Evolutionary conservation across 805 yeast species (phyloP).

Genomic region (Cyberlindnera euphorbiiphila): DNA sequence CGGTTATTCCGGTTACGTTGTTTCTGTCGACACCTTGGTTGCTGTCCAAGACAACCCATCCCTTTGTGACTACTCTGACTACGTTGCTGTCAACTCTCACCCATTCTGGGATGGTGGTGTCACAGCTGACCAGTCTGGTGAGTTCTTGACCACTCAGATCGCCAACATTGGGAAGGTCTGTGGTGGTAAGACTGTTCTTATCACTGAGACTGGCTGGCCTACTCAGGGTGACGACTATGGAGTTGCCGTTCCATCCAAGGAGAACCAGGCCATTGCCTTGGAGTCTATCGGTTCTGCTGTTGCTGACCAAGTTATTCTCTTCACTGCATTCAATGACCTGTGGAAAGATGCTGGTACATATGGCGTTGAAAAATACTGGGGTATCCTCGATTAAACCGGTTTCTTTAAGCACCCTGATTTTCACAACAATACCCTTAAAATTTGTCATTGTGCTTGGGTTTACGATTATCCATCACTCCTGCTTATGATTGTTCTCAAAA

Average conservation of each 20-base stretch:
- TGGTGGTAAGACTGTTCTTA: conserved; percentile 42
- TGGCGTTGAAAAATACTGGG: conserved; percentile 56
- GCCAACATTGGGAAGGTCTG: conserved; percentile 41
- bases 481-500: too few relatives aligned
- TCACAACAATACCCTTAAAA: not conserved
- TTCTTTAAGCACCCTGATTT: not conserved
- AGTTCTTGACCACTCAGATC: conserved; percentile 49
- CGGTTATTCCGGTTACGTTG: conserved; percentile 52
- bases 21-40: conserved; percentile 61
- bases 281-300: conserved; percentile 40
- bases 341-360: conserved; percentile 58
- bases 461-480: too few relatives aligned
- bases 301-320: conserved; percentile 49
- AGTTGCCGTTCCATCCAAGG: conserved; percentile 49
- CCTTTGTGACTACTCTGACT: conserved; percentile 56
- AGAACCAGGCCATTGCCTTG: conserved; percentile 50
- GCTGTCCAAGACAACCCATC: conserved; percentile 51
- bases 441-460: too few relatives aligned
- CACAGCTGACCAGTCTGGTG: conserved; percentile 48
- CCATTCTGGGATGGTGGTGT: conserved; percentile 61
- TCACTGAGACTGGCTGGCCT: conserved; percentile 74
- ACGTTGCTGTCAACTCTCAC: conserved; percentile 63
- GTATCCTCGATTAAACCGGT: conserved; percentile 27
- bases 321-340: conserved; percentile 58
- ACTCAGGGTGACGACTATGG: conserved; percentile 53